Evolutionary conservation across 495 filamentous ascomycete genomes (phyloP).

Genomic region (Daldinia childiae): DNA sequence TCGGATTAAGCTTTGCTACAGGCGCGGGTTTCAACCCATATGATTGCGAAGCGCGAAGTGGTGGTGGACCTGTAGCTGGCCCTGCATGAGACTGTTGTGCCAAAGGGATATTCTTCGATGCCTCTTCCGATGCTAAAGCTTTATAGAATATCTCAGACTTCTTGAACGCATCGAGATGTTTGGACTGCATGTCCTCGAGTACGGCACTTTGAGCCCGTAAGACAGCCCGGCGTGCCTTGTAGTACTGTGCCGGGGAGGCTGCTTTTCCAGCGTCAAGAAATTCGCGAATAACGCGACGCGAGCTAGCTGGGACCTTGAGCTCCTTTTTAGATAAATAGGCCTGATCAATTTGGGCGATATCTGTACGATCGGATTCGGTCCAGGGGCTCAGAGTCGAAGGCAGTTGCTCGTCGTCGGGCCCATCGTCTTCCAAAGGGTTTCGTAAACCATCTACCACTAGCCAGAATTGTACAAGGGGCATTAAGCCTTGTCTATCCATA

Average conservation of each 20-base stretch:
- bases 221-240: conserved; percentile 81
- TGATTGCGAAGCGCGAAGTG: conserved; percentile 48
- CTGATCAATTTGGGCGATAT: conserved; percentile 89
- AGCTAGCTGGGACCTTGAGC: conserved; percentile 75
- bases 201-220: conserved; percentile 83
- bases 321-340: conserved; percentile 85
- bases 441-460: conserved; percentile 96
- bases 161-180: conserved; percentile 85
- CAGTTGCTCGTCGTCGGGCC: conserved; percentile 70
- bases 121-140: conserved; percentile 88
- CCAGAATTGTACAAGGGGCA: conserved; percentile 97
- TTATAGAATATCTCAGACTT: conserved; percentile 95
- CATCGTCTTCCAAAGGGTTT: conserved; percentile 93
- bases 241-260: conserved; percentile 83
- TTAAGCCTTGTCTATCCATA: conserved; percentile 90
- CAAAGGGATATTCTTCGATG: conserved; percentile 57
- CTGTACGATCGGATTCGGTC: conserved; percentile 85
- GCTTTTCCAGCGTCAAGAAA: conserved; percentile 81
- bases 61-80: conserved; percentile 44
- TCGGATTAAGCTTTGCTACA: conserved; percentile 51
- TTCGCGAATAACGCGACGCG: conserved; percentile 71
- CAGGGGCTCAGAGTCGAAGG: conserved; percentile 72
- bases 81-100: conserved; percentile 32
- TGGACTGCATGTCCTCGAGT: conserved; percentile 81
- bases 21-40: conserved; percentile 52